Conservation (phyloP, 345 rosid species). For the Populus nigra region DNA sequence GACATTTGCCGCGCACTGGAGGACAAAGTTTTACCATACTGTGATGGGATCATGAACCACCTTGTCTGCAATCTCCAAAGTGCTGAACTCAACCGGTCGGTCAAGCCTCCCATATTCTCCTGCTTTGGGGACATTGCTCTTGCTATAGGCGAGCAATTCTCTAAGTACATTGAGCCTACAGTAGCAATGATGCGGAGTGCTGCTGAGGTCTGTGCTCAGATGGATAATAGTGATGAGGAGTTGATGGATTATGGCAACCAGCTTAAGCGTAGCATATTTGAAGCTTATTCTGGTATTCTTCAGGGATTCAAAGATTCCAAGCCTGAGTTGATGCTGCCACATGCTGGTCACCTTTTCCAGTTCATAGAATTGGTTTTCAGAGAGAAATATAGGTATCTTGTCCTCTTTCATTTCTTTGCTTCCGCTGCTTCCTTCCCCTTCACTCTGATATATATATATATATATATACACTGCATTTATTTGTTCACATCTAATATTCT, state of each 20-base stretch:
- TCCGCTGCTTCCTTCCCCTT: neutral
- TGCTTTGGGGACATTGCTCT: conserved; percentile 93
- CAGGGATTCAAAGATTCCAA: conserved; percentile 85
- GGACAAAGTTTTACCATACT: conserved; percentile 65
- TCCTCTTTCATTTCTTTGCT: neutral
- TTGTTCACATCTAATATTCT: neutral
- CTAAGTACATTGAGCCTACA: conserved; percentile 59
- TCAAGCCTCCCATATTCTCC: conserved; percentile 91
- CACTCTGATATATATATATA: too few species aligned
- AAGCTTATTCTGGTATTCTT: conserved; percentile 90
- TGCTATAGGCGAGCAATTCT: conserved; percentile 75
- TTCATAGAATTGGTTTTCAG: conserved; percentile 73
- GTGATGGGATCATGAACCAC: conserved; percentile 81
- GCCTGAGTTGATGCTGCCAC: conserved; percentile 78
- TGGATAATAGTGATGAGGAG: conserved; percentile 71
- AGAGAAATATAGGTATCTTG: conserved; percentile 56
- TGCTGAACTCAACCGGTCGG: conserved; percentile 76
- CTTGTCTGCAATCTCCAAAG: conserved; percentile 72
- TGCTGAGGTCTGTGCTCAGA: conserved; percentile 67
- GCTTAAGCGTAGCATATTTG: conserved; percentile 80
- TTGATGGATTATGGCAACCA: conserved; percentile 78
- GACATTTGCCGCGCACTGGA: conserved; percentile 90
- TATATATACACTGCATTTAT: neutral
- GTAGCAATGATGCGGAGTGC: conserved; percentile 84
- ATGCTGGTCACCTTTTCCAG: conserved; percentile 76